phyloP scores from a whole-genome alignment of 305 asterid genomes.

The Solanum aculeatissimum region DNA sequence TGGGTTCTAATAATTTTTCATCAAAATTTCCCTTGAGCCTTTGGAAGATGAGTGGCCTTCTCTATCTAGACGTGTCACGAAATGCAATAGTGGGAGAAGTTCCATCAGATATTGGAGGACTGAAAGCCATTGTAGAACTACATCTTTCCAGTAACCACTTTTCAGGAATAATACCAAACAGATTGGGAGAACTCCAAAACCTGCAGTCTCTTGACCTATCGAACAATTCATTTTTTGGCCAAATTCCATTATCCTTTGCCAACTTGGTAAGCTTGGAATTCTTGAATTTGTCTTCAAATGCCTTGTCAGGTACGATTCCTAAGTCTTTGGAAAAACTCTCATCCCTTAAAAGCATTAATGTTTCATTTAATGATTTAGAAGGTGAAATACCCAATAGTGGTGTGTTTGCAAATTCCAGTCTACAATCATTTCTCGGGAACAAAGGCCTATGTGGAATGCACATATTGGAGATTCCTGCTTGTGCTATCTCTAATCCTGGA shows the following conservation, averaged over 20 bases:
- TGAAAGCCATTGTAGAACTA: not conserved
- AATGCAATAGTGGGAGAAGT: not conserved
- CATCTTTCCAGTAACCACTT: not conserved
- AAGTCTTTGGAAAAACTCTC: not conserved
- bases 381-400: not conserved
- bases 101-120: not conserved
- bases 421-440: not conserved
- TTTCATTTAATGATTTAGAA: not conserved
- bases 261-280: not conserved
- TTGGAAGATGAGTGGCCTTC: not conserved
- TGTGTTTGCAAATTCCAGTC: not conserved
- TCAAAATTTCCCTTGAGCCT: not conserved
- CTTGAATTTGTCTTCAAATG: not conserved
- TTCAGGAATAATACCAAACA: not conserved
- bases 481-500: not conserved
- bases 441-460: not conserved
- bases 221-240: not conserved
- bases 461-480: not conserved
- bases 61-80: not conserved
- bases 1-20: not conserved
- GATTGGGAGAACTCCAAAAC: not conserved
- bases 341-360: not conserved
- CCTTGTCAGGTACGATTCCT: not conserved
- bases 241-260: not conserved
- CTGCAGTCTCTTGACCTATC: not conserved